A percentile compares a stretch with the other conserved stretches of the same genome.
phyloP scores from a whole-genome alignment of 73 alveolate genomes.

The Stentor roeselii region DNA sequence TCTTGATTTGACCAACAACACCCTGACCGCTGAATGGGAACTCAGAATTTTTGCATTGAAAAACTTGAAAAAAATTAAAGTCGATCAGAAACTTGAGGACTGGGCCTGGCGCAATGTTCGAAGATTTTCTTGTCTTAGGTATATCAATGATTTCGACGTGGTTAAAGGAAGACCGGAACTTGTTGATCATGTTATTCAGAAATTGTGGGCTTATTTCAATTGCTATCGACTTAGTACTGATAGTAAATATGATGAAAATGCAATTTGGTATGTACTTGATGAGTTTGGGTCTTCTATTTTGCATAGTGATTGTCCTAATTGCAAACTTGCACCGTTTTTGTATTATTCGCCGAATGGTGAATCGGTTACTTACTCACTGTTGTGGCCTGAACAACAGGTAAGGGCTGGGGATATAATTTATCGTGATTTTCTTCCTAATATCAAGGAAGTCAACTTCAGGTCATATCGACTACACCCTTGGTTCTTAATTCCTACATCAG shows the following conservation, averaged over 20 bases:
- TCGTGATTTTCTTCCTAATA: slow-evolving; percentile 84
- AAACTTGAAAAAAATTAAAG: not conserved
- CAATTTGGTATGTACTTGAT: slow-evolving; percentile 88
- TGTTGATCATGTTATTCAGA: slow-evolving; percentile 28
- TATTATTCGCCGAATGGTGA: slow-evolving; percentile 63
- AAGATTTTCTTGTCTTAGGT: slow-evolving; percentile 19
- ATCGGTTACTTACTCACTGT: slow-evolving; percentile 70
- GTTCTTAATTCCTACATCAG: slow-evolving; percentile 86
- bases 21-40: slow-evolving; percentile 31
- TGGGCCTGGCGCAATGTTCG: not conserved
- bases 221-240: slow-evolving; percentile 78
- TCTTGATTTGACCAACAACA: slow-evolving; percentile 29
- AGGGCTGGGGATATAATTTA: slow-evolving; percentile 57
- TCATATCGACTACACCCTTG: slow-evolving; percentile 86
- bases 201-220: slow-evolving; percentile 74
- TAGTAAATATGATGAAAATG: slow-evolving; percentile 81
- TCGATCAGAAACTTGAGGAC: not conserved
- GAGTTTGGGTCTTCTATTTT: slow-evolving; percentile 82
- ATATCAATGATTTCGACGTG: slow-evolving; percentile 31
- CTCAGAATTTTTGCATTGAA: not conserved
- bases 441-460: slow-evolving; percentile 80
- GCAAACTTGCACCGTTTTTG: slow-evolving; percentile 82
- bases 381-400: slow-evolving; percentile 79
- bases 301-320: slow-evolving; percentile 91
- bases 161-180: slow-evolving; percentile 46